Percentiles rank a stretch among this genome's conserved stretches.
Evolutionary conservation across 2,329 filamentous ascomycete species (phyloP).

Genomic region (Pseudogymnoascus sp.): DNA sequence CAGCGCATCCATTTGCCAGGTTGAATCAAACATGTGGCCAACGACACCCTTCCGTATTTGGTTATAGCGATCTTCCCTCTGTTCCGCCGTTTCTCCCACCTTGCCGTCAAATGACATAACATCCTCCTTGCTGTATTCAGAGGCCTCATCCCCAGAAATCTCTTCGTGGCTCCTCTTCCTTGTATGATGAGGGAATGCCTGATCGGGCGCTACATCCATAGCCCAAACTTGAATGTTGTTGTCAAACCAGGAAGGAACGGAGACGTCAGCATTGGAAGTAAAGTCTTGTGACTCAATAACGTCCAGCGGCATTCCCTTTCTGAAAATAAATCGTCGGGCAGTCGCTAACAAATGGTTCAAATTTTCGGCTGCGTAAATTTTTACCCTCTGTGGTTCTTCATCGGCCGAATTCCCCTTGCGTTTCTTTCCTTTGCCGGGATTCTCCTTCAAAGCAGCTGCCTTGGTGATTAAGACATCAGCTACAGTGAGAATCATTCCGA

Average conservation of each 20-base stretch:
- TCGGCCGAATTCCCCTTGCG: constrained; percentile 18
- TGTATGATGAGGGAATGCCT: constrained; percentile 23
- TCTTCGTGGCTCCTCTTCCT: constrained; percentile 46
- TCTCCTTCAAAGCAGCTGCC: constrained; percentile 37
- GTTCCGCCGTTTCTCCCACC: constrained; percentile 29
- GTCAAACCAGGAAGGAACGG: constrained; percentile 64
- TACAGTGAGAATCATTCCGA: constrained; percentile 78
- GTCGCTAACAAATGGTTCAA: constrained; percentile 75
- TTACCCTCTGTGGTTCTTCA: constrained; percentile 37
- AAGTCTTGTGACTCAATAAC: constrained; percentile 57
- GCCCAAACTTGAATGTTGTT: constrained; percentile 78
- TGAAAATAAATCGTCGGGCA: constrained; percentile 75
- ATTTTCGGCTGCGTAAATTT: constrained; percentile 76
- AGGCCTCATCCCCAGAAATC: constrained; percentile 27
- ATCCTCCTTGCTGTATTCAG: constrained; percentile 10
- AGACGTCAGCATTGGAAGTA: background rate
- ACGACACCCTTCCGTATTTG: constrained; percentile 55
- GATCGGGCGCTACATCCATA: constrained; percentile 46
- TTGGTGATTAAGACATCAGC: constrained; percentile 56
- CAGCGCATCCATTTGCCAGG: constrained; percentile 66
- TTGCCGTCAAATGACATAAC: constrained; percentile 9
- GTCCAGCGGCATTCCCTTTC: constrained; percentile 69
- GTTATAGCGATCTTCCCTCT: constrained; percentile 36
- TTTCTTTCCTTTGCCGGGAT: constrained; percentile 31
- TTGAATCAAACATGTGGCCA: constrained; percentile 71